These are phyloP conservation scores for Colletotrichum spaethianum DNA, from an alignment of 2,329 filamentous ascomycete genomes.

Conservation along the genomic window DNA sequence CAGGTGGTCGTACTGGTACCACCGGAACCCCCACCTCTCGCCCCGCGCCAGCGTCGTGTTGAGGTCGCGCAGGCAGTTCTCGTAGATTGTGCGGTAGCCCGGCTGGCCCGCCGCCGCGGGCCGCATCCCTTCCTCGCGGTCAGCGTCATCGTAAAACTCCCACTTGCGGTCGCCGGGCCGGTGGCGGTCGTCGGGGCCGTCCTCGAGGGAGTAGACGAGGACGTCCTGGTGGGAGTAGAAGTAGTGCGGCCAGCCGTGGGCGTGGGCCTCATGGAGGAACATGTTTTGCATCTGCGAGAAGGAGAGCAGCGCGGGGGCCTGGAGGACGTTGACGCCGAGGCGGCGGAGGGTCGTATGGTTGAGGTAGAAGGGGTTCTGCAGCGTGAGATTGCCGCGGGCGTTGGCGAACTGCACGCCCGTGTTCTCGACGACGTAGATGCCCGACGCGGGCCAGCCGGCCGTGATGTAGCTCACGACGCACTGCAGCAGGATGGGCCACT, in stretches of 20 bases:
- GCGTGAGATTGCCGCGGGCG: slow-evolving; percentile 58
- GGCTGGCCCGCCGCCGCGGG: slow-evolving; percentile 49
- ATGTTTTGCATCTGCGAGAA: slow-evolving; percentile 72
- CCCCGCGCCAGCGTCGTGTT: slow-evolving; percentile 49
- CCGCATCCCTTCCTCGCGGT: slow-evolving; percentile 29
- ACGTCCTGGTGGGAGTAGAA: slow-evolving; percentile 73
- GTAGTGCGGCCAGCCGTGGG: slow-evolving; percentile 62
- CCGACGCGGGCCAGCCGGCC: slow-evolving; percentile 69
- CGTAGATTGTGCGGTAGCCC: slow-evolving; percentile 59
- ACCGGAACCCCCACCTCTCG: slow-evolving; percentile 64
- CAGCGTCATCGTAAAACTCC: slow-evolving; percentile 42
- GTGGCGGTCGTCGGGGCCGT: slow-evolving; percentile 40
- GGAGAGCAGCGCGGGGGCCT: slow-evolving; percentile 65
- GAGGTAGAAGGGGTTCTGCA: slow-evolving; percentile 71
- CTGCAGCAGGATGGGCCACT: slow-evolving; percentile 69
- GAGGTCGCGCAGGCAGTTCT: slow-evolving; percentile 55
- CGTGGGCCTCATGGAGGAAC: slow-evolving; percentile 61
- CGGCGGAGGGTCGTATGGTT: slow-evolving; percentile 64
- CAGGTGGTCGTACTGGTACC: slow-evolving; percentile 72
- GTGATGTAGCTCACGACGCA: slow-evolving; percentile 70
- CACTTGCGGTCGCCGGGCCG: slow-evolving; percentile 41
- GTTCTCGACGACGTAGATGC: slow-evolving; percentile 73
- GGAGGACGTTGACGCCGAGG: slow-evolving; percentile 67
- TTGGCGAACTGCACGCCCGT: slow-evolving; percentile 70
- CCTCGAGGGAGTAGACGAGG: slow-evolving; percentile 57